phyloP scores from a whole-genome alignment of 208 protist species.

The Endotrypanum monterogeii region DNA sequence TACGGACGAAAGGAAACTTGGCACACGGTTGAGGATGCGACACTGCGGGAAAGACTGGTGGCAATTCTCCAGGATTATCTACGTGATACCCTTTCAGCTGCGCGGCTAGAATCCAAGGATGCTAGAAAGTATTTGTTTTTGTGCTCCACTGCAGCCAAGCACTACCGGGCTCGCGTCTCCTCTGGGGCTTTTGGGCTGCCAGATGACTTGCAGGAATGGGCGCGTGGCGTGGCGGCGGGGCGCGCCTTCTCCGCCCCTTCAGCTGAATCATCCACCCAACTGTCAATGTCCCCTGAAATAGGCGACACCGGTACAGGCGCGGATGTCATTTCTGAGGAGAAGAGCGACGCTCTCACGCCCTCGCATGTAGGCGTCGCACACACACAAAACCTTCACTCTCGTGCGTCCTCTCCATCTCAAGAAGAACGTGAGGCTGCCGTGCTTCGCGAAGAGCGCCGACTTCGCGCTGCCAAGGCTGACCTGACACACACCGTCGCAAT shows the following conservation, averaged over 20 bases:
- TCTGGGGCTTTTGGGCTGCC: conserved; percentile 51
- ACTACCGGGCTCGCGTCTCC: conserved; percentile 68
- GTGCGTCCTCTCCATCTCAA: background rate
- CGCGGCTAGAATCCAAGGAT: conserved; percentile 59
- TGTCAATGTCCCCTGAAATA: background rate
- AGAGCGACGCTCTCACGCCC: background rate
- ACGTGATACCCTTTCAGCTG: conserved; percentile 65
- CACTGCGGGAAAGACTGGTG: conserved; percentile 74
- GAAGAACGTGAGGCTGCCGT: conserved; percentile 22
- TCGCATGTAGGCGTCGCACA: background rate
- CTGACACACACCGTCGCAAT: conserved; percentile 66
- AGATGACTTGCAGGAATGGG: conserved; percentile 52
- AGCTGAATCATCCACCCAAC: background rate
- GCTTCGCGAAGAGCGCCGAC: conserved; percentile 47
- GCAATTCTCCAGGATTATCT: conserved; percentile 83
- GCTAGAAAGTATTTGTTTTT: conserved; percentile 69
- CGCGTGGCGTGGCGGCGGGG: conserved; percentile 24
- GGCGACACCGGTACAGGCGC: background rate
- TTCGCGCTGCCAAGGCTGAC: conserved; percentile 47
- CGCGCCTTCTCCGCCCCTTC: conserved; percentile 3
- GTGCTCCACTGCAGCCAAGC: conserved; percentile 49
- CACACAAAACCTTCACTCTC: background rate
- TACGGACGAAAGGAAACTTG: conserved; percentile 89
- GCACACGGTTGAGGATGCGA: conserved; percentile 56
- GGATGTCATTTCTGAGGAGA: background rate